Evolutionary conservation across 1,284 basidiomycete genomes (phyloP), one percentile per base, ranked within the genome.

Genomic region (Hypsizygus ulmarius): DNA sequence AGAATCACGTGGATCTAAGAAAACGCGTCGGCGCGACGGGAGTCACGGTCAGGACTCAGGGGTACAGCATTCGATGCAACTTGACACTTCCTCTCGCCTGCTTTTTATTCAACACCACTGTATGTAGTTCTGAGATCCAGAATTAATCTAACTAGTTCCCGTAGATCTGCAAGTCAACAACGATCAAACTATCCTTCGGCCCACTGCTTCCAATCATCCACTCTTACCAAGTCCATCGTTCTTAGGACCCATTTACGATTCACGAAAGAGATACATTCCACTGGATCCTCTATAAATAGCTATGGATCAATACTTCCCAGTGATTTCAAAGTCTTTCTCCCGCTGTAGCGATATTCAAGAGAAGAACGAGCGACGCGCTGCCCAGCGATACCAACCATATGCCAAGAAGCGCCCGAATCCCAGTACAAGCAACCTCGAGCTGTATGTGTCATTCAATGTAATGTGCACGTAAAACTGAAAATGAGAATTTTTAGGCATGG

Each of bases 221-320:
- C 7, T 25, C 21, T 25, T 25, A 4, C 21, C 4, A 25, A 25
- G 21, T 4, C 21, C 21, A 25, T 25, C 21, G 21, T 25, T 25
- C n/a, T 25, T 25, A 25, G 4, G 7, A 7, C 3, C 4, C 4
- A 25, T 4, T 25, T 7, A 25, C 21, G 21, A 25, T 25, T 25
- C 21, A 25, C 21, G 21, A 25, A 4, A 25, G 21, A 3, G 32
- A 12, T 34, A 3, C 5, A 34, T 34, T 10, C 32, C 32, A 4
- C 5, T 15, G 9, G 5, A 10, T 34, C 32, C 12, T 19, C 35
- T 32, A 34, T 16, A 21, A 28, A 16, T 16, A 45, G 32, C 25
- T 28, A 68, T 70, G 67, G 67, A 70, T 37, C 58, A 53, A 27
- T 66, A 67, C 51, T 69, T 68, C 45, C 61, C 67, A 37, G 60